phyloP scores from a whole-genome alignment of 2,329 filamentous ascomycete species.

The Monilinia polystroma region DNA sequence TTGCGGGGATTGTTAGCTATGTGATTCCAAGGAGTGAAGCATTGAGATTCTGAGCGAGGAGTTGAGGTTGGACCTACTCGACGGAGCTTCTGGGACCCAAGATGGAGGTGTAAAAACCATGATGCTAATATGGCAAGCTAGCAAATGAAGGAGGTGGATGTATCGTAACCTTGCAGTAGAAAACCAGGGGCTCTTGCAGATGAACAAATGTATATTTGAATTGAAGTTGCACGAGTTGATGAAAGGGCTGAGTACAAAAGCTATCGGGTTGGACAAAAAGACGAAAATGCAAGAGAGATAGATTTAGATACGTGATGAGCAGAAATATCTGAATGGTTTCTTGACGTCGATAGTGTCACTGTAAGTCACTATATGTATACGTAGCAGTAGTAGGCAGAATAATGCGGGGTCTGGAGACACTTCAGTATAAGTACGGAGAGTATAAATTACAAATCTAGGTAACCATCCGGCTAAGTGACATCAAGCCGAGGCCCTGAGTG shows the following conservation, averaged over 20 bases:
- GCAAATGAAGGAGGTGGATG: neutral
- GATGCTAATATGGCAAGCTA: slow-evolving; percentile 19
- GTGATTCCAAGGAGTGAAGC: neutral
- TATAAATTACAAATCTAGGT: neutral
- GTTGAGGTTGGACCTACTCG: slow-evolving; percentile 44
- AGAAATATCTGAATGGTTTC: neutral
- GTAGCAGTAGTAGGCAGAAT: too few species aligned
- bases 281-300: neutral
- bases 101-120: slow-evolving; percentile 57
- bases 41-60: neutral
- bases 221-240: neutral
- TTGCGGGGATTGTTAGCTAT: slow-evolving; percentile 21
- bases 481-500: neutral
- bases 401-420: neutral
- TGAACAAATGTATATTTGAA: neutral
- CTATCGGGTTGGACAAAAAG: neutral
- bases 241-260: neutral
- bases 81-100: slow-evolving; percentile 61
- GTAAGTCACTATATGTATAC: neutral
- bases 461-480: neutral
- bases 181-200: neutral
- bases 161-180: neutral
- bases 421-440: neutral
- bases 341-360: neutral
- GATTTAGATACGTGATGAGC: neutral